Percentiles rank a stretch among this genome's conserved stretches.
phyloP scores from a whole-genome alignment of 768 basidiomycete genomes.

The Coprinellus micaceus region DNA sequence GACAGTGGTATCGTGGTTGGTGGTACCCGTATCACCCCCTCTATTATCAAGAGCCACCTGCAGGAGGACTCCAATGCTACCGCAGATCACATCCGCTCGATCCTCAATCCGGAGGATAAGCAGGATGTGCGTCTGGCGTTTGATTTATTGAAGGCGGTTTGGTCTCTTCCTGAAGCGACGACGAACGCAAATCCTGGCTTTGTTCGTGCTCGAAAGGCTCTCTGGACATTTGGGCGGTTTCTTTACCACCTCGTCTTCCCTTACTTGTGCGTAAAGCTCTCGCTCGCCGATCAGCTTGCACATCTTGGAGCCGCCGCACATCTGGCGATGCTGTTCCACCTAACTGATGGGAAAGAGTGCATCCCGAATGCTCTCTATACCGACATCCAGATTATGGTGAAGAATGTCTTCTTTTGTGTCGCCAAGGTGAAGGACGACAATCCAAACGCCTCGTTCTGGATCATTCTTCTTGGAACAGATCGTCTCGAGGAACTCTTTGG shows the following conservation, averaged over 20 bases:
- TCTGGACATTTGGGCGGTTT: no score
- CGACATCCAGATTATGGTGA: constrained; percentile 35
- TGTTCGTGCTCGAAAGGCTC: no score
- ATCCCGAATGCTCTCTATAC: constrained; percentile 25
- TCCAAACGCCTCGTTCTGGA: constrained; percentile 24
- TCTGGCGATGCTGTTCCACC: constrained; percentile 19
- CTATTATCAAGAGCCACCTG: no score
- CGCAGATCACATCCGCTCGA: no score
- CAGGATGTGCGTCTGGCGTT: no score
- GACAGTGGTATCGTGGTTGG: not conserved
- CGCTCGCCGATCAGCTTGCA: constrained; percentile 27
- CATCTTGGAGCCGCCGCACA: constrained; percentile 32
- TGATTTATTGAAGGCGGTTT: no score
- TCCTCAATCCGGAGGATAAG: no score
- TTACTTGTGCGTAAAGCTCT: constrained; percentile 25
- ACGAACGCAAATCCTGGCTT: no score
- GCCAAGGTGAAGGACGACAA: constrained; percentile 30
- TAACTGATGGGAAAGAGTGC: constrained; percentile 9
- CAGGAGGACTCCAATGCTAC: no score
- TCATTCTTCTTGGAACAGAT: constrained; percentile 34
- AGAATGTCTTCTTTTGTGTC: constrained; percentile 36
- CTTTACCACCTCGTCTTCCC: constrained; percentile 25
- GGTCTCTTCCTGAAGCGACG: no score
- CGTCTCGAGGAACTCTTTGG: constrained; percentile 30
- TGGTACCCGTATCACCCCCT: no score